Conservation (phyloP, 495 filamentous ascomycete species). For the Neurospora tetraspora region DNA sequence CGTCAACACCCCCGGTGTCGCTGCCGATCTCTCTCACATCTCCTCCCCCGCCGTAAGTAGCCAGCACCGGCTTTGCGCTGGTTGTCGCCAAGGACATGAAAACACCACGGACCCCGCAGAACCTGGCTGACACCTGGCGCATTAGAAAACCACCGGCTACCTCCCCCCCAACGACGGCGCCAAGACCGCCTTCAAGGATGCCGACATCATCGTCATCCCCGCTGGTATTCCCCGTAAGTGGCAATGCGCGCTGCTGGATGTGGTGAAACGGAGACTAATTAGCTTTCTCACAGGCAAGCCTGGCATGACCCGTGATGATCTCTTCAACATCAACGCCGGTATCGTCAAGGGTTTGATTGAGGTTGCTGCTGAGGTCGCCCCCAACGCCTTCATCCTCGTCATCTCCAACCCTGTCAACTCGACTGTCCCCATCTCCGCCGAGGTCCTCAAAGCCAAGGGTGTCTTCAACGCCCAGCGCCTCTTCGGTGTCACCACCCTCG, state of each 20-base stretch:
- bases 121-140: constrained; percentile 21
- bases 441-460: constrained; percentile 83
- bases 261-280: constrained; percentile 5
- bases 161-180: constrained; percentile 84
- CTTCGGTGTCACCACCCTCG: constrained; percentile 96
- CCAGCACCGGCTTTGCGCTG: neutral
- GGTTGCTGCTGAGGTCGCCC: constrained; percentile 73
- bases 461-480: constrained; percentile 90
- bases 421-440: constrained; percentile 93
- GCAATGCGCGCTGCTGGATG: neutral
- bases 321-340: constrained; percentile 96
- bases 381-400: constrained; percentile 87
- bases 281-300: constrained; percentile 66
- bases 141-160: constrained; percentile 81
- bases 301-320: constrained; percentile 97
- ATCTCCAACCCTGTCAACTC: constrained; percentile 99
- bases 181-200: constrained; percentile 77
- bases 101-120: neutral
- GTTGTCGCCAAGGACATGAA: neutral
- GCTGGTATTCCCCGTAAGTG: constrained; percentile 91
- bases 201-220: constrained; percentile 92
- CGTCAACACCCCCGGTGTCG: constrained; percentile 93
- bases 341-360: constrained; percentile 83
- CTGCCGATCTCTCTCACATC: constrained; percentile 94
- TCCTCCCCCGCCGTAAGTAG: constrained; percentile 76